phyloP scores from a whole-genome alignment of 2,329 filamentous ascomycete species.

The Fonsecaea nubica region DNA sequence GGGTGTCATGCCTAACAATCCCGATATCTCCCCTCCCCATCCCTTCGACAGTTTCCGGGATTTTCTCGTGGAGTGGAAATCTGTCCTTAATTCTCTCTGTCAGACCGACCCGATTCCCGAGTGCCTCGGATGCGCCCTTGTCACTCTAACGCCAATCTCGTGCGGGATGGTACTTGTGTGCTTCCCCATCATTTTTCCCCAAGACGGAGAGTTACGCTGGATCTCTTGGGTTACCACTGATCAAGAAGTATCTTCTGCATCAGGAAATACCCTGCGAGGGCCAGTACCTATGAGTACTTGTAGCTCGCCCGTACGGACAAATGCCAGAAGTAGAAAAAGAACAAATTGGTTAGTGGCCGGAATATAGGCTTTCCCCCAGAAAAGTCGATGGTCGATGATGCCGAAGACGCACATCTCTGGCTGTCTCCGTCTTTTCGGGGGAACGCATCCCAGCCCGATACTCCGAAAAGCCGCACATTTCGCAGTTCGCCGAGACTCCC shows the following conservation, averaged over 20 bases:
- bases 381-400: not conserved
- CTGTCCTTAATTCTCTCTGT: not conserved
- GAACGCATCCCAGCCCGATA: not conserved
- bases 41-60: not conserved
- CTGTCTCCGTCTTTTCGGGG: not conserved
- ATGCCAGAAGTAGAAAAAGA: not conserved
- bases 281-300: not conserved
- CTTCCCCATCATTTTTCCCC: constrained; percentile 15
- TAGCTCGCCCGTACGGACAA: not conserved
- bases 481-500: not conserved
- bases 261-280: constrained; percentile 1
- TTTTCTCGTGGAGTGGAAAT: constrained; percentile 15
- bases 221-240: not conserved
- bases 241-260: not conserved
- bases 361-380: not conserved
- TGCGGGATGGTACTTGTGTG: constrained; percentile 14
- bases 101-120: constrained; percentile 1
- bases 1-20: not conserved
- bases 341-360: not conserved
- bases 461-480: not conserved
- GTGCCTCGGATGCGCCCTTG: constrained; percentile 2
- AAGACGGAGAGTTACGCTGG: not conserved
- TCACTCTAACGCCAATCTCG: constrained; percentile 14
- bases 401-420: not conserved
- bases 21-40: too few relatives aligned